Evolutionary conservation across 1,139 yeast genomes (phyloP).

Genomic region (Fermentozyma sake): DNA sequence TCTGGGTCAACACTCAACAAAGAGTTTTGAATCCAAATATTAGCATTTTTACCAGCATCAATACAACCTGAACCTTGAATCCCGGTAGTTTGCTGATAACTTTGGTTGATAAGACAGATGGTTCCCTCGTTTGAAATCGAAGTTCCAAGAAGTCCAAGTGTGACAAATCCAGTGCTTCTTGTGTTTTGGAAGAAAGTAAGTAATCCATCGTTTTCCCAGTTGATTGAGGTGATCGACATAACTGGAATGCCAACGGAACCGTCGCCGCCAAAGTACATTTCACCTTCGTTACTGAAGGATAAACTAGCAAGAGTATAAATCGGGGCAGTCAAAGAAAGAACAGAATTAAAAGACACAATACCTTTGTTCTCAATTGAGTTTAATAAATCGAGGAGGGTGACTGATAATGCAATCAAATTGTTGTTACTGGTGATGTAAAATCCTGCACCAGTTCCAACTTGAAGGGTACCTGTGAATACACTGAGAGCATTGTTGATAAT

Average conservation of each 20-base stretch:
- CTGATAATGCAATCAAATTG: slow-evolving; percentile 6
- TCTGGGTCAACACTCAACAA: slow-evolving; percentile 12
- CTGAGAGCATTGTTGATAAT: slow-evolving; percentile 25
- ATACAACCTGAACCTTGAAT: slow-evolving; percentile 28
- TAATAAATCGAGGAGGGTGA: slow-evolving; percentile 7
- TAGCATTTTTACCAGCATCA: slow-evolving; percentile 18
- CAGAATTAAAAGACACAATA: slow-evolving; percentile 10
- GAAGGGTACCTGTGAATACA: slow-evolving; percentile 19
- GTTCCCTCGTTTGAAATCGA: slow-evolving; percentile 25
- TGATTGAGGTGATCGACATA: slow-evolving; percentile 16
- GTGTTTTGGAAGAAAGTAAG: slow-evolving; percentile 19
- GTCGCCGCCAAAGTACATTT: slow-evolving; percentile 23
- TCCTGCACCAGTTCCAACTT: slow-evolving; percentile 21
- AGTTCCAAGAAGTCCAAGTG: slow-evolving; percentile 18
- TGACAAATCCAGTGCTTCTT: slow-evolving; percentile 15
- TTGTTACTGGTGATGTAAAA: slow-evolving; percentile 15
- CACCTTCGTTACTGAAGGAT: slow-evolving; percentile 26
- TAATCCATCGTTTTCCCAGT: slow-evolving; percentile 24
- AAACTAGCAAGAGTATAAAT: slow-evolving; percentile 16
- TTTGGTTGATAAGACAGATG: slow-evolving; percentile 24
- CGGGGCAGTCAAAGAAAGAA: slow-evolving; percentile 12
- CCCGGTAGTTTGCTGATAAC: slow-evolving; percentile 20
- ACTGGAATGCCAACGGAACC: slow-evolving; percentile 17
- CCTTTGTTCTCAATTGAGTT: slow-evolving; percentile 11
- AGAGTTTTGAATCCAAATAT: slow-evolving; percentile 16